Evolutionary conservation across 768 basidiomycete genomes (phyloP), one percentile per base, ranked within the genome.

Genomic region (Terana coerulea): DNA sequence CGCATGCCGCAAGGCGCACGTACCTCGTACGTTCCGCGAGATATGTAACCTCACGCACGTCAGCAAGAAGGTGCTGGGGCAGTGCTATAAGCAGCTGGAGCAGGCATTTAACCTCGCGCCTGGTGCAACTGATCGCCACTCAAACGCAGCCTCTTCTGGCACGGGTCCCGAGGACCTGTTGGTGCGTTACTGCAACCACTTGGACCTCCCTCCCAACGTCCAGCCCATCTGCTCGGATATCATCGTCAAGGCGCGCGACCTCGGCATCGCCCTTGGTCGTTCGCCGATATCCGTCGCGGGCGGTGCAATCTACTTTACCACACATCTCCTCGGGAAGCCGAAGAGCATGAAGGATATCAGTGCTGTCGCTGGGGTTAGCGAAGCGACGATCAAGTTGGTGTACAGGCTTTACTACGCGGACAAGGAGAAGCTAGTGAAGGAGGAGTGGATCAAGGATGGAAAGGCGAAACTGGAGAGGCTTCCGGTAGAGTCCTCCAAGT

Each of bases 281-380:
- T 91, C 86, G 61, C 95, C 95, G 1, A 90, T 98, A 46, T 97
- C 97, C n/a, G 94, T 99, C 59, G 97, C 95, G n/a, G 91, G 92
- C 35, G 93, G 91, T 34, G 91, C 92, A 17, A 93, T 99, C 53
- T 93, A 88, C 72, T 98, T 98, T 70, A 90, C 91, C 26, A 90
- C 89, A 63, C 77, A 86, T 58, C 64, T 98, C 36, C 75, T 95
- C 61, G 91, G 86, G 47, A 81, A 83, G 61, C 61, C 72, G 24
- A 91, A 90, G 69, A 77, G 83, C 21, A 78, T 87, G 42, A 83
- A 84, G 69, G 92, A 98, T 62, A 94, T 99, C 63, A 88, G 88
- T 55, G 73, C 76, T 14, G 91, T 98, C 10, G 95, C 92, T 3
- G 93, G 94, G 9, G 93, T 98, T n/a, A 94, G 92, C 64, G 95